These are phyloP conservation scores for Ampelocalamus luodianensis DNA, from an alignment of 176 grass and related monocot species.

Conservation along the genomic window DNA sequence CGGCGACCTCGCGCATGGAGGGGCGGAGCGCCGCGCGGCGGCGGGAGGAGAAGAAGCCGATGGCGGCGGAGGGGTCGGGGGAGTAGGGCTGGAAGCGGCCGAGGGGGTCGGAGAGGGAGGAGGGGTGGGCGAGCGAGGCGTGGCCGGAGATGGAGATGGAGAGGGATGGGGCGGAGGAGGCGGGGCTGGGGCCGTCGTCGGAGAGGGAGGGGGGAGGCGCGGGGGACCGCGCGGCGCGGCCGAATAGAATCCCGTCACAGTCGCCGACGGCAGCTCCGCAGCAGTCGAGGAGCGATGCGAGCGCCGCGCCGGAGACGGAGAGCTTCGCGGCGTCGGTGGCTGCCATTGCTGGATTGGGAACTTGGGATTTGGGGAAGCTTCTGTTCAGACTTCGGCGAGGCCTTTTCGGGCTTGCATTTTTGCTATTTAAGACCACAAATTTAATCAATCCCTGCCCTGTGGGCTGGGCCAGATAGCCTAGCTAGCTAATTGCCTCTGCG, in stretches of 20 bases:
- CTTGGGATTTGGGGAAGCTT: constrained; percentile 6
- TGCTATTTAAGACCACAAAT: no score
- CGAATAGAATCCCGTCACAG: constrained; percentile 51
- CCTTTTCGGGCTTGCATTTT: background rate
- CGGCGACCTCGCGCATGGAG: constrained; percentile 61
- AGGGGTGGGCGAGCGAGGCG: constrained; percentile 22
- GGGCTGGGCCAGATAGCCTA: background rate
- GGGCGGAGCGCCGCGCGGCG: constrained; percentile 47
- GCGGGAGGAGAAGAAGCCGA: constrained; percentile 64
- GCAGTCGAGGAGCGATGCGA: constrained; percentile 49
- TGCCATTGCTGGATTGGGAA: constrained; percentile 18
- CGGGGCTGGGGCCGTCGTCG: constrained; percentile 15
- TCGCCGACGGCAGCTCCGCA: constrained; percentile 45
- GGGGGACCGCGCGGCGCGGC: constrained; percentile 35
- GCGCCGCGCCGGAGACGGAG: constrained; percentile 49
- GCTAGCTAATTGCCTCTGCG: background rate
- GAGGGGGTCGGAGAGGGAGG: constrained; percentile 50
- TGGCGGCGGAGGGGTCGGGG: background rate
- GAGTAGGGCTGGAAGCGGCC: constrained; percentile 41
- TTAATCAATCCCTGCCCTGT: background rate
- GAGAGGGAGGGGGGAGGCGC: constrained; percentile 29
- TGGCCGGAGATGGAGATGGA: constrained; percentile 40
- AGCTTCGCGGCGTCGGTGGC: constrained; percentile 37
- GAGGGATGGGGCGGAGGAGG: constrained; percentile 40
- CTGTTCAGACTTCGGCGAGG: background rate